Base-by-base conservation (phyloP, 2,329 filamentous ascomycete species). In the Cladophialophora immunda region DNA sequence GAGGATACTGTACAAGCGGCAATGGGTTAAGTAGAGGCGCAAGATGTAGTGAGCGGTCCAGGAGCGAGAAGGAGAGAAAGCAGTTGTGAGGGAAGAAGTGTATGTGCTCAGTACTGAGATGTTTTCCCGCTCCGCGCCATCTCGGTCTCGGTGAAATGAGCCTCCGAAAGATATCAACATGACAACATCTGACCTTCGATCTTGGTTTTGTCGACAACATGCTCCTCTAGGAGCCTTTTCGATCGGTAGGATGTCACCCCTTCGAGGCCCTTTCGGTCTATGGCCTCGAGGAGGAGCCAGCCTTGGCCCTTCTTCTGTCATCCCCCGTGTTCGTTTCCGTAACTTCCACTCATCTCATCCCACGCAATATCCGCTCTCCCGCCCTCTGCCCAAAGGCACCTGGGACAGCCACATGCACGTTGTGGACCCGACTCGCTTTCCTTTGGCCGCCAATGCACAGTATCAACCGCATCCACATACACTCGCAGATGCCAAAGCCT, bases 361-460 rank as follows among this genome's bases (percentile, higher is more conserved):
- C 17, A 30, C 8, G 15, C 29, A 41, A 36, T 54, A 29, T 6
- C 50, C 22, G 8, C 62, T 70, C 27, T 68, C 68, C 15, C 69
- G 64, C 32, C 58, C 67, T n/a, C 83, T 72, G 1, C 70, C 84
- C 3, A 65, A 68, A 15, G 78, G 78, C 15, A 80, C 86, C 64
- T 89, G 87, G 86, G 86, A 89, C 73, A 85, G 83, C 58, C 87
- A 89, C 74, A 89, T 89, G 85, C 88, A 90, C 74, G 82, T 89
- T 36, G 80, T 88, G 57, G 85, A 88, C 60, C 85, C 85, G 0
- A 72, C 77, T 22, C 74, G 75, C 7, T 89, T 85, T 72, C 82
- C 85, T 0, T 74, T 88, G 8, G 77, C 80, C 29, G 67, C 79
- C 7, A 73, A 77, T 32, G 86, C 87, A 36, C 76, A 79, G 68